Evolutionary conservation across 1,139 yeast genomes (phyloP), one percentile per base, ranked within the genome.

Genomic region (Kurtzmaniella quercitrusa): DNA sequence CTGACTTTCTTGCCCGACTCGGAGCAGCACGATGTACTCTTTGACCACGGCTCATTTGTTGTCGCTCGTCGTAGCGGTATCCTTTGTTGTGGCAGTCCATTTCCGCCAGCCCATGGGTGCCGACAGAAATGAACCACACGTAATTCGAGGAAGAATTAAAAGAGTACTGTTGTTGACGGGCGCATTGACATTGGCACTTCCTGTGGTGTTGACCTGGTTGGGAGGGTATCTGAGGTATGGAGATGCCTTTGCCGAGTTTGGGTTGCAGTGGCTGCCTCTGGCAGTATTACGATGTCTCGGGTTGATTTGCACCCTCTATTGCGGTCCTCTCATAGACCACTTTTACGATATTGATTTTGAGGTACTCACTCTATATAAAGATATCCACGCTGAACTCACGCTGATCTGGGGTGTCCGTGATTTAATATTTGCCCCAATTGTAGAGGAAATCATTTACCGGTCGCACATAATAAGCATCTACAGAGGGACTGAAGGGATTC

Each of bases 391-490:
- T 3, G 63, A 63, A 41, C 55, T 76, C 25, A 31, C 46, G 14
- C 67, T 70, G 19, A 55, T 80, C 1, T 66, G 70, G 51, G 86
- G 87, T 2, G 43, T 83, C 38, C 66, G 96, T 47, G 85, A 87
- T 58, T 77, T 79, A 48, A 46, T 88, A 0, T 73, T 87, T 49
- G 98, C 95, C 0, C 98, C 98, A 1, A 45, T 87, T 1, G 84
- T 96, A 0, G 99, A 93, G 59, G 99, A 93, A 58, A 53, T 90
- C 29, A 78, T 89, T 8, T 93, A 85, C 60, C 73, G 98, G 3
- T 75, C 88, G 0, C 66, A 85, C 40, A 65, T 85, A 1, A 52
- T 83, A 18, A 70, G 75, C 9, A 59, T 75, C 9, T 44, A 25
- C 23, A n/a, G 38, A 12, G 44, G 51, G 59, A 38, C 71, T 68